phyloP scores from a whole-genome alignment of 2,329 filamentous ascomycete species.

The Penicillium corylophilum region DNA sequence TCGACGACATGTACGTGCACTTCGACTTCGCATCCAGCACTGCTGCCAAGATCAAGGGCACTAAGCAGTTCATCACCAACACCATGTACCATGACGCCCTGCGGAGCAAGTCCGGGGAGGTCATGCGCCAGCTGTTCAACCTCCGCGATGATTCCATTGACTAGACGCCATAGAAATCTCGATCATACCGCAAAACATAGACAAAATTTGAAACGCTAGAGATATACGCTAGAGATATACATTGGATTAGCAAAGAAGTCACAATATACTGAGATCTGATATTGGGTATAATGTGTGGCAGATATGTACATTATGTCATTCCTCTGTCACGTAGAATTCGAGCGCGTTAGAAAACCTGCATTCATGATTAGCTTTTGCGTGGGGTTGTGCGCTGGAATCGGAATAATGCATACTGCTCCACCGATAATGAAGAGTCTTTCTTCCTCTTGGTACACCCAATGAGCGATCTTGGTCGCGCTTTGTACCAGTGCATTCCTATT shows the following conservation, averaged over 20 bases:
- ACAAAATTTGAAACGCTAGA: no score
- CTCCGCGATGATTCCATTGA: slow-evolving; percentile 70
- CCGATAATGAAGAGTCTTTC: slow-evolving; percentile 95
- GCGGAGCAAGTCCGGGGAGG: slow-evolving; percentile 69
- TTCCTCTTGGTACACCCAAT: slow-evolving; percentile 90
- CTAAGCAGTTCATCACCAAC: slow-evolving; percentile 83
- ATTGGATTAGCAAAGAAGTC: neutral
- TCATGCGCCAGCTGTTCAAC: slow-evolving; percentile 72
- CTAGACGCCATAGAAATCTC: slow-evolving; percentile 29
- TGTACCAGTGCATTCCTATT: slow-evolving; percentile 68
- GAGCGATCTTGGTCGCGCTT: slow-evolving; percentile 82
- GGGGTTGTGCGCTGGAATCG: no score
- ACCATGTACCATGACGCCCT: slow-evolving; percentile 83
- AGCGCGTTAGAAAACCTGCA: slow-evolving; percentile 23
- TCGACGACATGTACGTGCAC: slow-evolving; percentile 93
- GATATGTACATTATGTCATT: neutral
- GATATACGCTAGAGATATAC: no score
- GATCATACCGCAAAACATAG: neutral
- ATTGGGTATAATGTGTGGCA: slow-evolving; percentile 3
- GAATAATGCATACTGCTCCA: slow-evolving; percentile 66
- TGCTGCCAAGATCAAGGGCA: slow-evolving; percentile 69
- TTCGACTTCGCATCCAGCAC: slow-evolving; percentile 71
- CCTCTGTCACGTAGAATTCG: neutral
- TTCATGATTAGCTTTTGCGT: slow-evolving; percentile 3
- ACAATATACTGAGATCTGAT: neutral